Evolutionary conservation across 495 filamentous ascomycete species (phyloP).

Genomic region (Xylaria nigripes): DNA sequence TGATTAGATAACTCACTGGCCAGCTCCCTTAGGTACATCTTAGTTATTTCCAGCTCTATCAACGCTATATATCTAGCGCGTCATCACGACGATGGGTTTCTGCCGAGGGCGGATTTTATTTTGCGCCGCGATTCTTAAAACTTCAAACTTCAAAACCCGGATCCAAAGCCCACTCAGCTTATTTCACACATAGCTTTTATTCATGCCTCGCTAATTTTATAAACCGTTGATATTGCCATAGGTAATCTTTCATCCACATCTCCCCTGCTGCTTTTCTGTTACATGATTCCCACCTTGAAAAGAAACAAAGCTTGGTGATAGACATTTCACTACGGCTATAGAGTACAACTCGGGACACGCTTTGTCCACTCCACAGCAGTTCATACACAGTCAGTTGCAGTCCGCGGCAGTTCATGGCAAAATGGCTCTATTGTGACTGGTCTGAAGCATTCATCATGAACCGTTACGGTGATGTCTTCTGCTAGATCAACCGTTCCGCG

Average conservation of each 20-base stretch:
- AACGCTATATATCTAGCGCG: background rate
- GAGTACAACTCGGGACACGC: background rate
- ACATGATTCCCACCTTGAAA: background rate
- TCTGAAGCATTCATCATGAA: slow-evolving; percentile 22
- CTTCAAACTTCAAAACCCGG: background rate
- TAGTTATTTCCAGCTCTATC: too few species aligned
- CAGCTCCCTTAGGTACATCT: too few species aligned
- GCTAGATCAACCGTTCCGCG: slow-evolving; percentile 38
- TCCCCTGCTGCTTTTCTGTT: background rate
- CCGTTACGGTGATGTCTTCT: slow-evolving; percentile 35
- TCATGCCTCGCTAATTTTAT: background rate
- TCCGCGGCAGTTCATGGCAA: background rate
- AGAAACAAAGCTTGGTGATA: background rate
- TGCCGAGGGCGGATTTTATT: slow-evolving; percentile 10
- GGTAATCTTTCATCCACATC: background rate
- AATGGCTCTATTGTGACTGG: background rate
- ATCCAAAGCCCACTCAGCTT: background rate
- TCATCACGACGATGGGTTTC: background rate
- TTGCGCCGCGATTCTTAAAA: background rate
- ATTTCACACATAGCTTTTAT: background rate
- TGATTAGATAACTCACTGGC: too few species aligned
- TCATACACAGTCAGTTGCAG: background rate
- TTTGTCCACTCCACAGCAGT: background rate
- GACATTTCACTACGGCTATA: background rate
- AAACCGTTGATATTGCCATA: background rate